Conservation (phyloP, 176 grass and related monocot species). For the Hyparrhenia diplandra region DNA sequence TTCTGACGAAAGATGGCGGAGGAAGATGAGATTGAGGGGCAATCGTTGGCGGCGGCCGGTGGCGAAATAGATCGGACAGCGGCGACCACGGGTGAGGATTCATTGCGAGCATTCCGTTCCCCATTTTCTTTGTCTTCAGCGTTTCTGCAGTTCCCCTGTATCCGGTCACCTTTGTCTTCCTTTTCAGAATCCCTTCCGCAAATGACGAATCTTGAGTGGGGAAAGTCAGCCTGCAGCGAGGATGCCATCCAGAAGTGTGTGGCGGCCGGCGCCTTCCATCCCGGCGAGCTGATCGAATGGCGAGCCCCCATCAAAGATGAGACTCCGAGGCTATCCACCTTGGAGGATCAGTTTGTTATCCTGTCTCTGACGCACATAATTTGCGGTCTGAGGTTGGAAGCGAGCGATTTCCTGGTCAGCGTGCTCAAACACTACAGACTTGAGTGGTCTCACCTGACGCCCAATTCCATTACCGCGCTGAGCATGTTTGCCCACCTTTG, state of each 20-base stretch:
- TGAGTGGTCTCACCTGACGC: slow-evolving; percentile 10
- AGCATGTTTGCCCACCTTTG: slow-evolving; percentile 2
- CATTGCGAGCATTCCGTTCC: not conserved
- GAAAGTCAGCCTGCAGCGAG: not conserved
- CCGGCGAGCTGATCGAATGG: not conserved
- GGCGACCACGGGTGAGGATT: not conserved
- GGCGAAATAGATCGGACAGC: not conserved
- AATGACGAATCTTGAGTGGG: not conserved
- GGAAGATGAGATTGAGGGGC: not conserved
- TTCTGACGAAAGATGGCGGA: not conserved
- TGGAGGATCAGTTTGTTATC: not conserved
- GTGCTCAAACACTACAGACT: not conserved
- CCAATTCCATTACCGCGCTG: not conserved
- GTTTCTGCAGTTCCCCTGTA: not conserved
- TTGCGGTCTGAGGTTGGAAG: not conserved
- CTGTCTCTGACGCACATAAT: not conserved
- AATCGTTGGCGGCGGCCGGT: no score
- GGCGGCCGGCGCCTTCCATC: not conserved
- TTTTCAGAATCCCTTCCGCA: not conserved
- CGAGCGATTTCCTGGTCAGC: slow-evolving; percentile 3
- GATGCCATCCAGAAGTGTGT: not conserved
- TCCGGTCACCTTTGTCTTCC: not conserved
- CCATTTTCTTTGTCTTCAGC: not conserved
- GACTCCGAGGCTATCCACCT: not conserved
- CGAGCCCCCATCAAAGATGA: not conserved